Evolutionary conservation across 1,284 basidiomycete genomes (phyloP), one percentile per base, ranked within the genome.

Genomic region (Ceratobasidium theobromae): DNA sequence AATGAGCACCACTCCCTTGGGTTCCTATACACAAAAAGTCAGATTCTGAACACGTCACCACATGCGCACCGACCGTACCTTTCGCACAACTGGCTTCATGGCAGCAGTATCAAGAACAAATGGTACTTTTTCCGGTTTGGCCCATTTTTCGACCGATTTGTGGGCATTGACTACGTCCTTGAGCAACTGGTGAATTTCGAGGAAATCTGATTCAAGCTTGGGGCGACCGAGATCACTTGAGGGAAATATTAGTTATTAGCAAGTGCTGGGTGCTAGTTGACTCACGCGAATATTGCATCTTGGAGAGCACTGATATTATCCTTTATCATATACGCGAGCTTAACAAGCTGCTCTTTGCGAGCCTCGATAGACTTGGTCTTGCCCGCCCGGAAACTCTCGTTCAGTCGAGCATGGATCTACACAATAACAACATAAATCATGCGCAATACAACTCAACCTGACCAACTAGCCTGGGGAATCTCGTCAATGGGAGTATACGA

Each of bases 1-100:
- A 48, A 90, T 84, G 60, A 93, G 77, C 0, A 85, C 81, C 14
- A 86, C 82, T 0, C 91, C 91, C 75, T 92, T 92, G 48, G 90
- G 81, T 73, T 91, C 87, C 72, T 64, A 5, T 16, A 4, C 14
- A 6, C 6, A 16, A 43, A n/a, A 18, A 43, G 40, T 43, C n/a
- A n/a, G n/a, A n/a, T n/a, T n/a, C n/a, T n/a, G n/a, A n/a, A n/a
- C n/a, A n/a, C n/a, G n/a, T n/a, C n/a, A n/a, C n/a, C n/a, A n/a
- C 16, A 25, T 6, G 18, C 5, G 40, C 4, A 16, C 5, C 16
- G 40, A 4, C n/a, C 49, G 11, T 23, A 64, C 60, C 49, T 91
- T 92, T 68, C 83, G 80, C 18, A 90, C 80, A 28, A 81, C 79
- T 0, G 88, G 89, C 6, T 79, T 79, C 83, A 88, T 82, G 0